phyloP scores from a whole-genome alignment of 805 yeast species.

The Sugiyamaella smithiae region DNA sequence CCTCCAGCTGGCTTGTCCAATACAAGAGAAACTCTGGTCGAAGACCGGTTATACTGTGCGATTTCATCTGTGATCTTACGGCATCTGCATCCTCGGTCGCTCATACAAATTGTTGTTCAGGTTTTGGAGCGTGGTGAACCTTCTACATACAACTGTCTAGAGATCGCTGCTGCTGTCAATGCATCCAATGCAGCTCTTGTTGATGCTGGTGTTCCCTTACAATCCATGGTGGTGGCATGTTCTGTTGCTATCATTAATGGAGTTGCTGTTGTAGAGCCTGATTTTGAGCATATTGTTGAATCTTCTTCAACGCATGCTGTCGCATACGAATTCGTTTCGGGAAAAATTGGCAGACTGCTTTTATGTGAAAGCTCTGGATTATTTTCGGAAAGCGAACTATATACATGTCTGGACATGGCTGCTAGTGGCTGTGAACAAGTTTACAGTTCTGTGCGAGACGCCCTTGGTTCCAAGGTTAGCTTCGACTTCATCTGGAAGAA shows the following conservation, averaged over 20 bases:
- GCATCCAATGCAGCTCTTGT: constrained; percentile 70
- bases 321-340: constrained; percentile 55
- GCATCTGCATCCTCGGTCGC: constrained; percentile 72
- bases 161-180: constrained; percentile 69
- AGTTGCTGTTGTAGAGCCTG: constrained; percentile 43
- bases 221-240: constrained; percentile 58
- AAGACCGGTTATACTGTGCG: constrained; percentile 63
- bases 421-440: constrained; percentile 45
- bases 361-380: constrained; percentile 70
- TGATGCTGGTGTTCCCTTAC: constrained; percentile 74
- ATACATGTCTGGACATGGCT: constrained; percentile 51
- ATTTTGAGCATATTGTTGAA: constrained; percentile 39
- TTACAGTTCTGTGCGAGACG: constrained; percentile 46
- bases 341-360: constrained; percentile 54
- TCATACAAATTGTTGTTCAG: constrained; percentile 67
- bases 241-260: constrained; percentile 42
- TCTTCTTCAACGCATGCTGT: constrained; percentile 63
- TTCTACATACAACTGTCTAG: constrained; percentile 40
- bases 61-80: constrained; percentile 59
- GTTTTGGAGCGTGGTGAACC: constrained; percentile 53
- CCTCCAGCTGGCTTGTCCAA: constrained; percentile 75
- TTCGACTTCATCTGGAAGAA: constrained; percentile 61
- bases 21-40: constrained; percentile 72
- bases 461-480: constrained; percentile 47
- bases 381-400: constrained; percentile 56